A percentile compares a stretch with the other conserved stretches of the same genome.
Conservation (phyloP, 2,329 filamentous ascomycete species). For the Fusarium continuum region DNA sequence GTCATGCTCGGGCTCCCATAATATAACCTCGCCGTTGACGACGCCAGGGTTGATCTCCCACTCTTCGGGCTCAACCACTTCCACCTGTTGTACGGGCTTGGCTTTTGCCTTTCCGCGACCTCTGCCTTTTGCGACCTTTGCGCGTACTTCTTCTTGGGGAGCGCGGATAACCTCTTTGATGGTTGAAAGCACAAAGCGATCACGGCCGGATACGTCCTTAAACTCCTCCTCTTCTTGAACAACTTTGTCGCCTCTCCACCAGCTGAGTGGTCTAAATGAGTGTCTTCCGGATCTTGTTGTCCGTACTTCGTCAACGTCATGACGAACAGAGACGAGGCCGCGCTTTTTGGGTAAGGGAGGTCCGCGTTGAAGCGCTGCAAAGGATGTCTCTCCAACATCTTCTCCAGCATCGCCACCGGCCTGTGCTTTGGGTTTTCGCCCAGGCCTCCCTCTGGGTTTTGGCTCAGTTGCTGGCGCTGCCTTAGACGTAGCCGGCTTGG, state of each 20-base stretch:
- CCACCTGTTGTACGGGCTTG: slow-evolving; percentile 54
- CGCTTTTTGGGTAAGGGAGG: slow-evolving; percentile 65
- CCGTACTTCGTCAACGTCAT: slow-evolving; percentile 60
- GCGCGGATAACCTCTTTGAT: slow-evolving; percentile 82
- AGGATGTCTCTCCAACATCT: slow-evolving; percentile 56
- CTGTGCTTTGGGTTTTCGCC: slow-evolving; percentile 38
- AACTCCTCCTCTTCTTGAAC: slow-evolving; percentile 72
- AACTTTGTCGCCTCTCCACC: slow-evolving; percentile 85
- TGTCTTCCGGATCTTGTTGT: slow-evolving; percentile 80
- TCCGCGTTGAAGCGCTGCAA: slow-evolving; percentile 60
- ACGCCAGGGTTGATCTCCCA: slow-evolving; percentile 77
- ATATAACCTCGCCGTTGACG: slow-evolving; percentile 69
- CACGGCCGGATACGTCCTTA: slow-evolving; percentile 56
- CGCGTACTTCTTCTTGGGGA: slow-evolving; percentile 61
- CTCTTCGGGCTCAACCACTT: slow-evolving; percentile 67
- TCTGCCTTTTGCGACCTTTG: slow-evolving; percentile 41
- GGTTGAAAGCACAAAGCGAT: slow-evolving; percentile 68
- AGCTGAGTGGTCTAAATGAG: slow-evolving; percentile 81
- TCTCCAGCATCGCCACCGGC: slow-evolving; percentile 44
- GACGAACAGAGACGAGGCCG: slow-evolving; percentile 62
- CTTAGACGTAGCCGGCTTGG: slow-evolving; percentile 12
- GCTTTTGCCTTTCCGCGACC: slow-evolving; percentile 45
- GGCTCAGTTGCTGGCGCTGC: slow-evolving; percentile 30
- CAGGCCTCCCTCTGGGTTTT: slow-evolving; percentile 41
- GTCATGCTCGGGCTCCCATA: slow-evolving; percentile 70